Evolutionary conservation across 495 filamentous ascomycete genomes (phyloP).

Genomic region (Tetracladium setigerum): DNA sequence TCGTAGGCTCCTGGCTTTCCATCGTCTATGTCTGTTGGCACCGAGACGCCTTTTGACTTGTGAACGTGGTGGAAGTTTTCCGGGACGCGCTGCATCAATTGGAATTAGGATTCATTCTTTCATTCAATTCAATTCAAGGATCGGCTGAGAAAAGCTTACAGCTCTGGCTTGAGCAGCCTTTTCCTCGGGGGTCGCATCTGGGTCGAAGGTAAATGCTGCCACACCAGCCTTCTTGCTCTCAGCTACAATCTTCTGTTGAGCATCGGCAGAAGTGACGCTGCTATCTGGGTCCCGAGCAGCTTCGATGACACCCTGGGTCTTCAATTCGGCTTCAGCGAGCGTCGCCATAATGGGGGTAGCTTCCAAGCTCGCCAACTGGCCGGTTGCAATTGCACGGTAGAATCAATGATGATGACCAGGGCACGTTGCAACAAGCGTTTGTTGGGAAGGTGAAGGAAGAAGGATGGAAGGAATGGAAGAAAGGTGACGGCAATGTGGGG

Average conservation of each 20-base stretch:
- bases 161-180: slow-evolving; percentile 73
- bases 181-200: slow-evolving; percentile 73
- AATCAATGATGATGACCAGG: background rate
- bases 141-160: slow-evolving; percentile 44
- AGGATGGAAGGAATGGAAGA: background rate
- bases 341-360: too few relatives aligned
- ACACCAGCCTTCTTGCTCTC: slow-evolving; percentile 71
- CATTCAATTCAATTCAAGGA: background rate
- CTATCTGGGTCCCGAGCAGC: slow-evolving; percentile 61
- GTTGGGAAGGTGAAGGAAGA: background rate
- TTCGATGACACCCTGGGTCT: slow-evolving; percentile 69
- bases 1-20: slow-evolving; percentile 64
- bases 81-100: slow-evolving; percentile 42
- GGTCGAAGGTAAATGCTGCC: slow-evolving; percentile 78
- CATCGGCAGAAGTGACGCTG: slow-evolving; percentile 57
- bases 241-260: slow-evolving; percentile 61
- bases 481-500: too few relatives aligned
- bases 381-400: slow-evolving; percentile 7
- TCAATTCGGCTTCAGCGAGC: slow-evolving; percentile 48
- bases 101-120: background rate
- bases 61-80: slow-evolving; percentile 55
- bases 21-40: slow-evolving; percentile 71
- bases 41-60: slow-evolving; percentile 57
- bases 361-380: too few relatives aligned
- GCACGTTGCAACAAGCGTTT: background rate